Percentiles rank a stretch among this genome's conserved stretches.
These are phyloP conservation scores for Alloteropsis semialata DNA, from an alignment of 176 grass and related monocot species.

Conservation along the genomic window DNA sequence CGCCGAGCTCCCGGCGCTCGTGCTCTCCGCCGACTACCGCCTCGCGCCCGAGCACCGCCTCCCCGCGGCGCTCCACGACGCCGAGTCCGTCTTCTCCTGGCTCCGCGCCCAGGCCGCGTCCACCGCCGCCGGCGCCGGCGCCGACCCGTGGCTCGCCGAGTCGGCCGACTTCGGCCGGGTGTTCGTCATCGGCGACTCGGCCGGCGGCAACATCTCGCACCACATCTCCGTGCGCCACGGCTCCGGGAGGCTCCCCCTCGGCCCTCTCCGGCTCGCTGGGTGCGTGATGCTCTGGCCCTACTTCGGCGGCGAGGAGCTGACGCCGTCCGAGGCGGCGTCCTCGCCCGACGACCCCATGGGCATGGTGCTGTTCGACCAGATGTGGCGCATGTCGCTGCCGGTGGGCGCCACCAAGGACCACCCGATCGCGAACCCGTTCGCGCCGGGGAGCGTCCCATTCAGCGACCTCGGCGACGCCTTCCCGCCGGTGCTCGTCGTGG, in stretches of 20 bases:
- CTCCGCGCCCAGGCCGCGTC: background rate
- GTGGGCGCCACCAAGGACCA: constrained; percentile 27
- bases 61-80: constrained; percentile 37
- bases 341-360: background rate
- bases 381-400: constrained; percentile 43
- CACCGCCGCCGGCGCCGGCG: too few species aligned
- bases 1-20: constrained; percentile 40
- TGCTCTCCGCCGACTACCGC: constrained; percentile 67
- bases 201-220: constrained; percentile 53
- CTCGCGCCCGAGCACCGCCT: constrained; percentile 67
- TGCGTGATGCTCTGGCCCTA: constrained; percentile 34
- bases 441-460: constrained; percentile 17
- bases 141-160: constrained; percentile 38
- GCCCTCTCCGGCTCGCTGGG: constrained; percentile 5
- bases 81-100: background rate
- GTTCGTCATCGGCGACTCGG: constrained; percentile 42
- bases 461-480: background rate
- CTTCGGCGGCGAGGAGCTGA: constrained; percentile 33
- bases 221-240: constrained; percentile 24
- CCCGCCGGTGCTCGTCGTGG: constrained; percentile 32
- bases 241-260: background rate
- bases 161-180: constrained; percentile 26
- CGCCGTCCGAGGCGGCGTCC: constrained; percentile 29
- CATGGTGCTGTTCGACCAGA: constrained; percentile 4
- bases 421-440: constrained; percentile 41